Percentiles rank a stretch among this genome's conserved stretches.
Evolutionary conservation across 2,329 filamentous ascomycete genomes (phyloP).

Genomic region (Coniochaeta hoffmannii): DNA sequence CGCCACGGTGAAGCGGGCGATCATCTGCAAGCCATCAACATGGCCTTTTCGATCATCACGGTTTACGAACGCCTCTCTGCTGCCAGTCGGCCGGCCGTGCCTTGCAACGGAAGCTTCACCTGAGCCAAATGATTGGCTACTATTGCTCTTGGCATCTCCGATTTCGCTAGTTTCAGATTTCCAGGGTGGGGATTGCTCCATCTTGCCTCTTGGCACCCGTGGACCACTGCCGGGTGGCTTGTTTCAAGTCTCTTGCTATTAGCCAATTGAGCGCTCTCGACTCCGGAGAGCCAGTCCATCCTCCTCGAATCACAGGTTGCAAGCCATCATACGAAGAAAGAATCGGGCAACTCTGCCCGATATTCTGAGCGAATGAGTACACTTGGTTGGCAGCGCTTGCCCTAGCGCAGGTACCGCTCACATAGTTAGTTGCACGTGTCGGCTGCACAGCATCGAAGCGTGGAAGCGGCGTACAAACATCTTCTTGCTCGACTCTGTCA

Average conservation of each 20-base stretch:
- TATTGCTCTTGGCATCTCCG: background rate
- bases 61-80: background rate
- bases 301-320: background rate
- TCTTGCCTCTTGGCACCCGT: background rate
- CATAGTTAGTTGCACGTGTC: too few species aligned
- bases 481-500: background rate
- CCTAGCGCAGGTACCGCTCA: conserved; percentile 2
- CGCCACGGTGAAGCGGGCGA: background rate
- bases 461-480: too few species aligned
- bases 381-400: background rate
- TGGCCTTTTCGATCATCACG: too few species aligned
- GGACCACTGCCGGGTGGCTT: background rate
- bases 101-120: background rate
- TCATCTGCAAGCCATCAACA: background rate
- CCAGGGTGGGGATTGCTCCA: background rate
- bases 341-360: background rate
- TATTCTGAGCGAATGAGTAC: background rate
- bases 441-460: too few species aligned
- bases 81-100: background rate
- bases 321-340: background rate
- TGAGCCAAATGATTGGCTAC: background rate
- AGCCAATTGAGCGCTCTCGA: background rate
- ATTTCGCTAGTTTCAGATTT: background rate
- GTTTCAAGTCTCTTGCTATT: conserved; percentile 1
- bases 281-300: background rate